Percentiles rank a stretch among this genome's conserved stretches.
Evolutionary conservation across 78 protist species (phyloP).

Genomic region (Speleostelium caveatum): DNA sequence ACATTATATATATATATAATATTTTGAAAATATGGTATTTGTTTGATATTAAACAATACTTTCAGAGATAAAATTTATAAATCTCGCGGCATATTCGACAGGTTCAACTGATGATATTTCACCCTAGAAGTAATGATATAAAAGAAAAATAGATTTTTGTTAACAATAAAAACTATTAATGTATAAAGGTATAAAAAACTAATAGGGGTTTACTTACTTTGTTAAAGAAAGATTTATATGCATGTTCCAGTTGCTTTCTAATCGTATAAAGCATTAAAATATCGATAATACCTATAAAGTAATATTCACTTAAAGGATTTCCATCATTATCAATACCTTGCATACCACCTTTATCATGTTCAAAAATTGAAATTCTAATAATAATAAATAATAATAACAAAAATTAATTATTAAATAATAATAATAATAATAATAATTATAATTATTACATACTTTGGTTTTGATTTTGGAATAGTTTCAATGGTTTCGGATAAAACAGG

Average conservation of each 20-base stretch:
- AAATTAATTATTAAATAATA: not conserved
- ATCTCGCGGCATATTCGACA: constrained; percentile 80
- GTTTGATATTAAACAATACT: constrained; percentile 10
- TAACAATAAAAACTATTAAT: not conserved
- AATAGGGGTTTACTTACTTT: constrained; percentile 9
- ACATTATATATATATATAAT: too few relatives aligned
- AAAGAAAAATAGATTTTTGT: not conserved
- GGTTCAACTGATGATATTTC: constrained; percentile 80
- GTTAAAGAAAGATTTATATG: constrained; percentile 77
- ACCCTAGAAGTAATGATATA: constrained; percentile 21
- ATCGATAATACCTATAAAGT: constrained; percentile 92
- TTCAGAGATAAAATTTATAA: constrained; percentile 70
- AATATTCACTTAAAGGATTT: constrained; percentile 43
- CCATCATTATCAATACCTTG: constrained; percentile 66
- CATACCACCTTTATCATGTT: constrained; percentile 84
- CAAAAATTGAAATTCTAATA: constrained; percentile 69
- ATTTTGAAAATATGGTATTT: too few relatives aligned
- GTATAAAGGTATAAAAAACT: not conserved
- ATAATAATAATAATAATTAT: not conserved
- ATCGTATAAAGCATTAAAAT: constrained; percentile 85
- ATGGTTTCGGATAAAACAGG: constrained; percentile 21
- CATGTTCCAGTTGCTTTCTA: constrained; percentile 90
- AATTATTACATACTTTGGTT: constrained; percentile 53
- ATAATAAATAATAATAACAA: not conserved
- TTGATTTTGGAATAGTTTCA: not conserved